Conservation (phyloP, 345 rosid genomes). For the Viola odorata region DNA sequence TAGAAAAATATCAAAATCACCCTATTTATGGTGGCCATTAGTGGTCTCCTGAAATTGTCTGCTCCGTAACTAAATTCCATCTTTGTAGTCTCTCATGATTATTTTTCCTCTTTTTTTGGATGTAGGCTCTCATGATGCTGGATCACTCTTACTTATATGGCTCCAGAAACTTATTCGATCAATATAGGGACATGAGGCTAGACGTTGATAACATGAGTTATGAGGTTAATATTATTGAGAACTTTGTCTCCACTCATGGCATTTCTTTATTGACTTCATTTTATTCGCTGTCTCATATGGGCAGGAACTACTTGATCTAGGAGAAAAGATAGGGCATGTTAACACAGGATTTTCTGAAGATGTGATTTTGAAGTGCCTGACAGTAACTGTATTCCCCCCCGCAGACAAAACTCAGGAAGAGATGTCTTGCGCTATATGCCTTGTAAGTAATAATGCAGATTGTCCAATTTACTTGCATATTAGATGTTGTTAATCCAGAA, state of each 20-base stretch:
- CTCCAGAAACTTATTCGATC: slow-evolving; percentile 54
- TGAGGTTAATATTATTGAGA: slow-evolving; percentile 45
- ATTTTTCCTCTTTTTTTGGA: slow-evolving; percentile 6
- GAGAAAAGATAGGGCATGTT: slow-evolving; percentile 36
- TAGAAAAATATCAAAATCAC: no score
- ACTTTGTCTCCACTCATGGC: background rate
- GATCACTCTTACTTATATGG: slow-evolving; percentile 51
- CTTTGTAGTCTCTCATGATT: background rate
- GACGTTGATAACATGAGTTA: slow-evolving; percentile 81
- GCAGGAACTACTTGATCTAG: slow-evolving; percentile 38
- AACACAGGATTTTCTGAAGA: slow-evolving; percentile 32
- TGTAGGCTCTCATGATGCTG: slow-evolving; percentile 50
- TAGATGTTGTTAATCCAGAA: no score
- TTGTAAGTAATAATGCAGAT: slow-evolving; percentile 19
- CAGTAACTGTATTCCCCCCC: slow-evolving; percentile 7
- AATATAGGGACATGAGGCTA: slow-evolving; percentile 80
- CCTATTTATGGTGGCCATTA: no score
- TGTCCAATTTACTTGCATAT: no score
- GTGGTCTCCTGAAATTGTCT: no score
- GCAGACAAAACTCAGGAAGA: slow-evolving; percentile 14
- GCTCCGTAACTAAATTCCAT: no score
- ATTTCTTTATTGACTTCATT: background rate
- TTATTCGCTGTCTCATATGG: background rate
- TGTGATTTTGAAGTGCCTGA: slow-evolving; percentile 25
- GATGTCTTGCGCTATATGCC: slow-evolving; percentile 30